Evolutionary conservation across 495 filamentous ascomycete genomes (phyloP).

Genomic region (Antarctomyces pellizariae): DNA sequence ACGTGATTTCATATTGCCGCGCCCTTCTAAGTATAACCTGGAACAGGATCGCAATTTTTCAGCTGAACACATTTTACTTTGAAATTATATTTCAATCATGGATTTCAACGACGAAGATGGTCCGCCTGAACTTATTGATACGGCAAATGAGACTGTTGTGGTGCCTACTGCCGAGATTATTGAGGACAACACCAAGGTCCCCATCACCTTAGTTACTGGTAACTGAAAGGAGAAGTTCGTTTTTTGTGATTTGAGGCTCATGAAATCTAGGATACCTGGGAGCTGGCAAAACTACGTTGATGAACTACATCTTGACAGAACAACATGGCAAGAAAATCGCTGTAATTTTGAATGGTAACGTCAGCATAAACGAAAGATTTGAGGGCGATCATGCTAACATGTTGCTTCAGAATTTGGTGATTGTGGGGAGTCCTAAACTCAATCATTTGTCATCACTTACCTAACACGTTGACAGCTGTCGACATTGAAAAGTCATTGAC

Average conservation of each 20-base stretch:
- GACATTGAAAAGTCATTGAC: constrained; percentile 91
- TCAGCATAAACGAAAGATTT: not conserved
- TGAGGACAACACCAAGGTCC: no score
- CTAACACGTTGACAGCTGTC: constrained; percentile 27
- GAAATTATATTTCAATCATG: constrained; percentile 12
- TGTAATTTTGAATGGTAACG: constrained; percentile 76
- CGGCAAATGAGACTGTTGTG: constrained; percentile 19
- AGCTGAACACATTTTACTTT: not conserved
- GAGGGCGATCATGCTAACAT: not conserved
- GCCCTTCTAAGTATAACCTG: no score
- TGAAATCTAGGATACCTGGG: constrained; percentile 47
- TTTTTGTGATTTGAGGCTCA: constrained; percentile 7
- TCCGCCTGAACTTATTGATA: constrained; percentile 48
- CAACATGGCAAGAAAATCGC: constrained; percentile 94
- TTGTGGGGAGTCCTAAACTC: constrained; percentile 31
- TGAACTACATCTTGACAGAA: constrained; percentile 87
- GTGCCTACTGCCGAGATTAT: no score
- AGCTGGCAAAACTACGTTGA: constrained; percentile 80
- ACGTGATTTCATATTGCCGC: no score
- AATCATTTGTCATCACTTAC: constrained; percentile 6
- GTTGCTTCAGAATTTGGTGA: constrained; percentile 65
- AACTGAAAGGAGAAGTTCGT: constrained; percentile 10
- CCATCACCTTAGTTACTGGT: constrained; percentile 91
- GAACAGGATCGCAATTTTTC: not conserved
- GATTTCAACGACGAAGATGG: constrained; percentile 43